Percentiles rank a stretch among this genome's conserved stretches.
These are phyloP conservation scores for Austroboletus olivaceoglutinosus DNA, from an alignment of 1,284 basidiomycete genomes.

Conservation along the genomic window DNA sequence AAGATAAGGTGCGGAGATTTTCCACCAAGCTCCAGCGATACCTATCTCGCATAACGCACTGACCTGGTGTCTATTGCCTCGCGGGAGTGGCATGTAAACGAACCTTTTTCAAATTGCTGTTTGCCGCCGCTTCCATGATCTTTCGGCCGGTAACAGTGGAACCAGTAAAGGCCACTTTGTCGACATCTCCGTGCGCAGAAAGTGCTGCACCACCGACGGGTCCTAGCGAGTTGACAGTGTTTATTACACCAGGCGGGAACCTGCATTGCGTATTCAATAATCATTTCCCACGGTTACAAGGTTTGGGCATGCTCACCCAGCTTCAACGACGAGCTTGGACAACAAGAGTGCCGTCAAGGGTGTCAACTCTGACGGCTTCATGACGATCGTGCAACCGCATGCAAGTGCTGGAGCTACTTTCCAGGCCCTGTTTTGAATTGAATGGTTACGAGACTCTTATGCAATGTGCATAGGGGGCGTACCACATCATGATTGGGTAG, in stretches of 20 bases:
- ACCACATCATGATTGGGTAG: slow-evolving; percentile 92
- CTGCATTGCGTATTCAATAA: slow-evolving; percentile 42
- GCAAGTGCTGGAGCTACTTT: slow-evolving; percentile 90
- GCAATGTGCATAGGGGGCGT: slow-evolving; percentile 12
- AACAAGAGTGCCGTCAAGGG: slow-evolving; percentile 86
- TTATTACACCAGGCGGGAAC: slow-evolving; percentile 91
- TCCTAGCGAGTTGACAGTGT: slow-evolving; percentile 84
- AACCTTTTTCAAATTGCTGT: slow-evolving; percentile 88
- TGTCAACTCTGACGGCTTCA: slow-evolving; percentile 92
- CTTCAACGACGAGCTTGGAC: slow-evolving; percentile 75
- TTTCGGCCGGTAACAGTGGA: slow-evolving; percentile 88
- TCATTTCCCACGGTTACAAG: slow-evolving; percentile 11
- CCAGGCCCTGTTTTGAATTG: slow-evolving; percentile 65
- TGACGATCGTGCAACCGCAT: slow-evolving; percentile 82
- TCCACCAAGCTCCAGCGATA: slow-evolving; percentile 92
- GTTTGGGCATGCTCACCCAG: slow-evolving; percentile 51
- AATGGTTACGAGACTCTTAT: slow-evolving; percentile 7
- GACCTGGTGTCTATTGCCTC: slow-evolving; percentile 18
- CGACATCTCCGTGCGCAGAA: slow-evolving; percentile 72
- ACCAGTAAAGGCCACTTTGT: slow-evolving; percentile 84
- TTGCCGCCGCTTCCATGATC: slow-evolving; percentile 91
- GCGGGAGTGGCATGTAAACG: slow-evolving; percentile 25
- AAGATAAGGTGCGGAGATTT: slow-evolving; percentile 92
- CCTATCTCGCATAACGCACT: slow-evolving; percentile 40
- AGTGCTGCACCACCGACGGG: slow-evolving; percentile 82